Evolutionary conservation across 73 alveolate genomes (phyloP), one percentile per base, ranked within the genome.

Genomic region (Symbiodinium natans): DNA sequence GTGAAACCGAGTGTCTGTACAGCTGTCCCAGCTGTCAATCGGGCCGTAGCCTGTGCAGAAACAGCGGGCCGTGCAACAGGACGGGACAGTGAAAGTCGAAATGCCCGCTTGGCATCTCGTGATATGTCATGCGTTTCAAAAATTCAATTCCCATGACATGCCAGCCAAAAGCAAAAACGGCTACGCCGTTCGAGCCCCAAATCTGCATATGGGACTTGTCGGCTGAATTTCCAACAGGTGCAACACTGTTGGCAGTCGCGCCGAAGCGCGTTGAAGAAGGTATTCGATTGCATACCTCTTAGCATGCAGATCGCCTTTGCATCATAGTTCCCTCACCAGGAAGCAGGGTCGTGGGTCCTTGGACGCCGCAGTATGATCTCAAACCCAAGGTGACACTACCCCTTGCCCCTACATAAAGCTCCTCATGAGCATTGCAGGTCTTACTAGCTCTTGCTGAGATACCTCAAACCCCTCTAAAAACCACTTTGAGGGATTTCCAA

Each of bases 241-340:
- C 31, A 25, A 63, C 25, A 63, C 77, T 59, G 77, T 59, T 59
- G 77, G 77, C 77, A 59, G 31, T 17, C 77, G 34, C 77, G 31
- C 31, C 38, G 77, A 59, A 59, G 77, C 77, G 77, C 77, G 23
- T 9, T 46, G 77, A 59, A 59, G 77, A 59, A 59, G 77, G 77
- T 59, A 59, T 59, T 59, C 59, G 77, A 59, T 59, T 63, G 77
- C 77, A 63, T 63, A 63, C 77, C 77, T 63, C 77, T 63, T 63
- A 63, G 77, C 77, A 63, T 63, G 77, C 77, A 63, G 77, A 63
- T 63, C 77, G 77, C 77, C 34, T 63, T 25, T 23, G 38, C 59
- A 46, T 46, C 59, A 9, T 46, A 9, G 6, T 46, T 9, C 13
- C 59, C 59, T 46, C 59, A 46, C 21, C 59, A 46, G 59, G 59